These are phyloP conservation scores for Mycena polygramma DNA, from an alignment of 768 basidiomycete genomes.

Conservation along the genomic window DNA sequence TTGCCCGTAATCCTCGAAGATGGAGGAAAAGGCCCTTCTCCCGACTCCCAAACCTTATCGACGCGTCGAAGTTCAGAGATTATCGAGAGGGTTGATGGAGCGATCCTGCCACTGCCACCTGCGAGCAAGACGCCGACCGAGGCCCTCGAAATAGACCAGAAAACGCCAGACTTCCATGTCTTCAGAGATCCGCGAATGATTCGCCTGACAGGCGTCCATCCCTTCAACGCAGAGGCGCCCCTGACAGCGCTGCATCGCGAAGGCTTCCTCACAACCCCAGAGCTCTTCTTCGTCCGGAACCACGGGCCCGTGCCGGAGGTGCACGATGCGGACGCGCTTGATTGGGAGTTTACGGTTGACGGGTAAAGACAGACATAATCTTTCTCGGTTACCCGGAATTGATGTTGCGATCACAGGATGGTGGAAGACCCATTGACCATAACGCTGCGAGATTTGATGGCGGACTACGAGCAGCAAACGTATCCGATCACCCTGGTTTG, in stretches of 20 bases:
- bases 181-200: constrained; percentile 54
- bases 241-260: constrained; percentile 58
- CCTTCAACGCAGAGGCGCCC: constrained; percentile 69
- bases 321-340: constrained; percentile 46
- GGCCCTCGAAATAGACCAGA: constrained; percentile 23
- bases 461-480: constrained; percentile 65
- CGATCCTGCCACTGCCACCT: constrained; percentile 2
- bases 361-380: constrained; percentile 44
- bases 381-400: constrained; percentile 4
- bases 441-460: constrained; percentile 59
- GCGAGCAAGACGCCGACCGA: constrained; percentile 4
- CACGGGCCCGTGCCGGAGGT: constrained; percentile 71
- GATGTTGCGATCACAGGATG: constrained; percentile 41
- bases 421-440: constrained; percentile 53
- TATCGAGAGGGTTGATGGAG: neutral
- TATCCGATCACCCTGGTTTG: constrained; percentile 73
- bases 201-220: constrained; percentile 70
- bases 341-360: constrained; percentile 62
- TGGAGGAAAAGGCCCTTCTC: neutral
- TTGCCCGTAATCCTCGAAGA: neutral
- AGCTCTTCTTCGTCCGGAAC: constrained; percentile 71
- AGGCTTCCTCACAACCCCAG: constrained; percentile 69
- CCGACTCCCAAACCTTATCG: neutral
- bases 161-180: constrained; percentile 34
- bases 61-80: neutral